Evolutionary conservation across 73 alveolate genomes (phyloP).

Genomic region (Stentor coeruleus): DNA sequence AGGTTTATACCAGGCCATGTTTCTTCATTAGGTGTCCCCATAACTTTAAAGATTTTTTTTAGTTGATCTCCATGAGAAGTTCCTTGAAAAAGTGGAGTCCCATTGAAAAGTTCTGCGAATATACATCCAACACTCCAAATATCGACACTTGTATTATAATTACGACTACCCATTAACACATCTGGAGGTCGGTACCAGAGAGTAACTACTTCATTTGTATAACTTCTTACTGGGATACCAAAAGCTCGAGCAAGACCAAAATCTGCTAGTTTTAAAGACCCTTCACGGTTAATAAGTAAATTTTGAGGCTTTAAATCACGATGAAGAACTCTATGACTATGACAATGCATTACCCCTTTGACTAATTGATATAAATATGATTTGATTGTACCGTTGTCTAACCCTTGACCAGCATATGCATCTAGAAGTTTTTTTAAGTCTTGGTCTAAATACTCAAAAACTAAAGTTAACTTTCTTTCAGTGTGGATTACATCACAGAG

Average conservation of each 20-base stretch:
- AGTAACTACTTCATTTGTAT: slow-evolving; percentile 85
- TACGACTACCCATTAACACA: slow-evolving; percentile 65
- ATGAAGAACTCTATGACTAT: slow-evolving; percentile 52
- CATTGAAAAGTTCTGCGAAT: slow-evolving; percentile 85
- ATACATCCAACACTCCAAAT: slow-evolving; percentile 92
- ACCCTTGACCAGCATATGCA: slow-evolving; percentile 39
- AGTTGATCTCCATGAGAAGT: slow-evolving; percentile 50
- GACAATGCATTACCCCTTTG: slow-evolving; percentile 62
- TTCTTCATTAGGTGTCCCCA: slow-evolving; percentile 78
- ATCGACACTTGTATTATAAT: slow-evolving; percentile 76
- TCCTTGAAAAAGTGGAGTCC: slow-evolving; percentile 76
- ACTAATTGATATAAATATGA: slow-evolving; percentile 54
- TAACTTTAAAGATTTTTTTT: slow-evolving; percentile 56
- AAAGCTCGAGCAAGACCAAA: slow-evolving; percentile 84
- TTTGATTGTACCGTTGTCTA: slow-evolving; percentile 49
- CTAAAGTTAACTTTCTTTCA: slow-evolving; percentile 57
- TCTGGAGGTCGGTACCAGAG: slow-evolving; percentile 91
- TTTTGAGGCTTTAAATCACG: slow-evolving; percentile 68
- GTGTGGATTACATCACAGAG: slow-evolving; percentile 61
- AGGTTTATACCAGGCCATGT: slow-evolving; percentile 46
- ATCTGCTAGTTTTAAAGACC: slow-evolving; percentile 76
- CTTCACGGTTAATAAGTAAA: slow-evolving; percentile 56
- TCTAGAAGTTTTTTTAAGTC: slow-evolving; percentile 67
- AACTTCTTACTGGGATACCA: slow-evolving; percentile 61
- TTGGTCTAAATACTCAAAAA: slow-evolving; percentile 60